Percentiles rank a stretch among this genome's conserved stretches.
Conservation (phyloP, 305 asterid genomes). For the Fraxinus baroniana region DNA sequence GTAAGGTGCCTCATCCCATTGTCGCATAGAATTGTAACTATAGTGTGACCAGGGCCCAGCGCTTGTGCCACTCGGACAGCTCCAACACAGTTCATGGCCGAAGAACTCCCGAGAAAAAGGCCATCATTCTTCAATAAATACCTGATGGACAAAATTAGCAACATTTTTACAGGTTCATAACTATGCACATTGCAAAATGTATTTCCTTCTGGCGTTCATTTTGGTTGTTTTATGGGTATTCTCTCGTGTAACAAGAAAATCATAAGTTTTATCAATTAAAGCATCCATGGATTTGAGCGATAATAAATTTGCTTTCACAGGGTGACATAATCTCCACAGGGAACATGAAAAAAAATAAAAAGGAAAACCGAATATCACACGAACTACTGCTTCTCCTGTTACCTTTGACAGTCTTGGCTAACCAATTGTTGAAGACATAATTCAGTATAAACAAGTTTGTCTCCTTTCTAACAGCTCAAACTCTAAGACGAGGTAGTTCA, state of each 20-base stretch:
- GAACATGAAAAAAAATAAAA: background rate
- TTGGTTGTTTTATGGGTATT: background rate
- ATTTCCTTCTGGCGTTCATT: background rate
- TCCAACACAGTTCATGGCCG: slow-evolving; percentile 97
- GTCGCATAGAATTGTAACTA: slow-evolving; percentile 82
- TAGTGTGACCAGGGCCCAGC: slow-evolving; percentile 84
- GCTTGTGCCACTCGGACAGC: slow-evolving; percentile 77
- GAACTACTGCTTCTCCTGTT: background rate
- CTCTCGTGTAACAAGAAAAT: background rate
- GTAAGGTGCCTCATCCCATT: slow-evolving; percentile 96
- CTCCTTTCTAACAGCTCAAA: background rate
- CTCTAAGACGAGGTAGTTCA: background rate
- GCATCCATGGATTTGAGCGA: background rate
- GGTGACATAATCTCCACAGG: background rate
- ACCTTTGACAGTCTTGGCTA: background rate
- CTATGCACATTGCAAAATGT: background rate
- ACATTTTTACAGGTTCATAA: background rate
- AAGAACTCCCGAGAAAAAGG: slow-evolving; percentile 92
- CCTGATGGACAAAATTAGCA: slow-evolving; percentile 35
- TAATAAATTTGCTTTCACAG: background rate
- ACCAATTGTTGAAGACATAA: background rate
- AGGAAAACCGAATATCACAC: background rate
- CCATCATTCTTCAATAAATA: slow-evolving; percentile 78
- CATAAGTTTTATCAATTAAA: background rate
- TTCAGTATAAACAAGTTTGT: background rate